Percentiles rank a stretch among this genome's conserved stretches.
Evolutionary conservation across 2,329 filamentous ascomycete species (phyloP).

Genomic region (Aspergillus sp.): DNA sequence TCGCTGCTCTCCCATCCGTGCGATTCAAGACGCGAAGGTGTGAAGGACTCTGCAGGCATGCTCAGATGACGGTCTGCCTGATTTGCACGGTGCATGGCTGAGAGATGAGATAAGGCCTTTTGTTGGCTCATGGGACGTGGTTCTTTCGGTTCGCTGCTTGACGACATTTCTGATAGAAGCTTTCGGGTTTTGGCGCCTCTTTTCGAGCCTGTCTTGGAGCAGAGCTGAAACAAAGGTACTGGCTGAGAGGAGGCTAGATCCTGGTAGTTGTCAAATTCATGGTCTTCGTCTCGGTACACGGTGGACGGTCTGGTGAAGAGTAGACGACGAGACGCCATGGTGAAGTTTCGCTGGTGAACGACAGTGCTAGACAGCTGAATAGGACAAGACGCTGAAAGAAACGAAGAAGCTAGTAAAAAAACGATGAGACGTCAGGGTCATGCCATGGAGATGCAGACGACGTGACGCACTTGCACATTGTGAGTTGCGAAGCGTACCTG

Average conservation of each 20-base stretch:
- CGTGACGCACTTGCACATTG: too few species aligned
- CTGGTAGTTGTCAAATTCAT: constrained; percentile 24
- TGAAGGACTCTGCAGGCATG: neutral
- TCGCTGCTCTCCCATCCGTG: constrained; percentile 13
- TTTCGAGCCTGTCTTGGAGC: constrained; percentile 20
- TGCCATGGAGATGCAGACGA: too few species aligned
- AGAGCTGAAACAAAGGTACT: constrained; percentile 25
- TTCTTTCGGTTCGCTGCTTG: neutral
- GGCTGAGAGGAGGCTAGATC: constrained; percentile 28
- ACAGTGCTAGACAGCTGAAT: neutral
- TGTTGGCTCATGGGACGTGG: neutral
- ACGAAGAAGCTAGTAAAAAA: neutral
- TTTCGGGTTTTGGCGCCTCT: constrained; percentile 25
- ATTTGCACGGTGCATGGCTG: constrained; percentile 4
- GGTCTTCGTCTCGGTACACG: neutral
- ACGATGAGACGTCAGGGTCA: too few species aligned
- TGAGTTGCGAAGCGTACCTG: too few species aligned
- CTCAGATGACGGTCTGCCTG: constrained; percentile 6
- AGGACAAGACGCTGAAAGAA: neutral
- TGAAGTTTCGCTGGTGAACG: neutral
- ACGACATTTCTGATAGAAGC: constrained; percentile 13
- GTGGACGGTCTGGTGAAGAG: neutral
- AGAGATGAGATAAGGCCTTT: neutral
- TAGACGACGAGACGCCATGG: constrained; percentile 11
- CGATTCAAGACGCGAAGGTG: constrained; percentile 2